phyloP scores from a whole-genome alignment of 2,329 filamentous ascomycete species.

The Lecanicillium sp. region DNA sequence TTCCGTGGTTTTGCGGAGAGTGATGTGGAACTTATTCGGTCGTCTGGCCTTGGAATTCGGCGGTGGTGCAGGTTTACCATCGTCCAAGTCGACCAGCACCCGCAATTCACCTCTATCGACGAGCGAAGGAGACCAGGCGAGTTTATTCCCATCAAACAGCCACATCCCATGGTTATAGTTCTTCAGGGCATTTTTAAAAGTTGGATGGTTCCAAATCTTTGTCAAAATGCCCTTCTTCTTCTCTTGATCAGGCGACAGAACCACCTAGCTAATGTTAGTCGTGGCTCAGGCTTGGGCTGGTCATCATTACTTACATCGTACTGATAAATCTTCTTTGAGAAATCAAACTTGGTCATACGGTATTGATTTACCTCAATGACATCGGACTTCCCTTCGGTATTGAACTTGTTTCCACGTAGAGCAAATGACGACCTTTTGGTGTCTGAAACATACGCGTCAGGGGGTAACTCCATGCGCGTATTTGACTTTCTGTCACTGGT shows the following conservation, averaged over 20 bases:
- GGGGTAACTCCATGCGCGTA: slow-evolving; percentile 48
- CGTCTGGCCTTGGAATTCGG: slow-evolving; percentile 20
- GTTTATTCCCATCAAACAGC: slow-evolving; percentile 75
- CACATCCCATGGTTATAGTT: slow-evolving; percentile 39
- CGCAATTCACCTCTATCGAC: slow-evolving; percentile 41
- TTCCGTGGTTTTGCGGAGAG: slow-evolving; percentile 55
- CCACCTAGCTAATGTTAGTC: slow-evolving; percentile 41
- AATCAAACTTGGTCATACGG: slow-evolving; percentile 51
- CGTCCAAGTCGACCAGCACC: slow-evolving; percentile 65
- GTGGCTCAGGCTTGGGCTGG: no score
- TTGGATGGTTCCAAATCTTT: slow-evolving; percentile 66
- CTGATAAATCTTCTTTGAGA: slow-evolving; percentile 60
- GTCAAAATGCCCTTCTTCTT: slow-evolving; percentile 58
- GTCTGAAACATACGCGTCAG: slow-evolving; percentile 43
- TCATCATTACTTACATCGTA: slow-evolving; percentile 86
- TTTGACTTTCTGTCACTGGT: slow-evolving; percentile 24
- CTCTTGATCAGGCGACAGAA: slow-evolving; percentile 54
- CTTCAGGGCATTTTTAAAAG: slow-evolving; percentile 47
- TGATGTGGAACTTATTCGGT: slow-evolving; percentile 49
- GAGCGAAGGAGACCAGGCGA: slow-evolving; percentile 62
- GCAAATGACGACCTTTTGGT: slow-evolving; percentile 26
- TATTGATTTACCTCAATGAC: slow-evolving; percentile 65
- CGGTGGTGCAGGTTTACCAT: slow-evolving; percentile 41
- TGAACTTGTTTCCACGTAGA: slow-evolving; percentile 35
- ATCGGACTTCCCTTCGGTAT: slow-evolving; percentile 47